Evolutionary conservation across 441 rosid genomes (phyloP).

Genomic region (Corymbia calophylla): DNA sequence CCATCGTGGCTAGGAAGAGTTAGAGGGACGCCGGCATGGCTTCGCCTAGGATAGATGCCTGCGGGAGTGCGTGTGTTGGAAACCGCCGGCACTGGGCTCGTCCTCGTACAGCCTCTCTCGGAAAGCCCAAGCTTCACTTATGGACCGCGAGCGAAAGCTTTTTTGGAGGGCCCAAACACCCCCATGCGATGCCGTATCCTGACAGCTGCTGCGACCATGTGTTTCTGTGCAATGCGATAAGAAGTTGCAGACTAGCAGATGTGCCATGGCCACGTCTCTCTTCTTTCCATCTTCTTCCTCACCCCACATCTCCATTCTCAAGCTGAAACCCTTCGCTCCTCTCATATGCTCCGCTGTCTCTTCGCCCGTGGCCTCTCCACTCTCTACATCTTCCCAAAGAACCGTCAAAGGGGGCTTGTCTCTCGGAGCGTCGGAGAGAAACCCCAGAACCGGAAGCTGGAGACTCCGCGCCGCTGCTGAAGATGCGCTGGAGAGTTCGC

Average conservation of each 20-base stretch:
- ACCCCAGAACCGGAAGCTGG: constrained; percentile 23
- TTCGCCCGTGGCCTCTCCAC: background rate
- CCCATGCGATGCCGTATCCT: background rate
- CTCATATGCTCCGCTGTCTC: background rate
- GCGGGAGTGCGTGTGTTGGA: rapidly evolving
- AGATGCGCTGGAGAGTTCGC: constrained; percentile 27
- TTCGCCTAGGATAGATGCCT: background rate
- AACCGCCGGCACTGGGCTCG: background rate
- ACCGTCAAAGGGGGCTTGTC: background rate
- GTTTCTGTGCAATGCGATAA: background rate
- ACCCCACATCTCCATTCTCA: constrained; percentile 5
- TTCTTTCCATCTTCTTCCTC: constrained; percentile 20
- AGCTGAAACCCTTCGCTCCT: constrained; percentile 18
- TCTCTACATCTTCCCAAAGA: constrained; percentile 13
- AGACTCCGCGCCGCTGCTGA: constrained; percentile 37
- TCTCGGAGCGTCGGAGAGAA: constrained; percentile 3
- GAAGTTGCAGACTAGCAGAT: background rate
- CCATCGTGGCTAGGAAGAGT: background rate
- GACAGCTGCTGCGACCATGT: background rate
- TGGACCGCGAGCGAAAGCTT: background rate
- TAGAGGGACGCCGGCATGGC: background rate
- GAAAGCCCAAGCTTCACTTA: background rate
- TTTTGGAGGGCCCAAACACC: background rate
- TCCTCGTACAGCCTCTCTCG: background rate
- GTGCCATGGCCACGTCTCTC: constrained; percentile 25